Percentiles rank a stretch among this genome's conserved stretches.
Evolutionary conservation across 352 stramenopile species (phyloP).

Genomic region (Globisporangium canariense): DNA sequence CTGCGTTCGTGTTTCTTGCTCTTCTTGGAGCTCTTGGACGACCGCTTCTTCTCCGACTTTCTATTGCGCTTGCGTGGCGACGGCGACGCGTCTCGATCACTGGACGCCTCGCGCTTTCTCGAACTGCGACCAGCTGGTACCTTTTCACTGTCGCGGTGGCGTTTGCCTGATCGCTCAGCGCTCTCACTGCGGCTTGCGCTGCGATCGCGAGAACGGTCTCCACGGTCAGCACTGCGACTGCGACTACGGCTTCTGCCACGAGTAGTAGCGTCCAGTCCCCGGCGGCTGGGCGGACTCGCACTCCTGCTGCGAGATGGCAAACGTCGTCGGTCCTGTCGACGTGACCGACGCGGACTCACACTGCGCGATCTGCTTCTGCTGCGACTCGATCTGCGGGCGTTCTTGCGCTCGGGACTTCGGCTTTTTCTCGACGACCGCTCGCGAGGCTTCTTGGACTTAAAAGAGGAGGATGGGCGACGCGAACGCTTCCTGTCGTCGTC

Average conservation of each 20-base stretch:
- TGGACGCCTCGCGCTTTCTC: slow-evolving; percentile 1
- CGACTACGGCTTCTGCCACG: slow-evolving; percentile 26
- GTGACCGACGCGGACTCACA: slow-evolving; percentile 1
- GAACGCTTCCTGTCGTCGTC: slow-evolving; percentile 5
- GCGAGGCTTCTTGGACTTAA: slow-evolving; percentile 13
- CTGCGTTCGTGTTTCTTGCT: slow-evolving; percentile 48
- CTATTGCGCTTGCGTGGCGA: slow-evolving; percentile 29
- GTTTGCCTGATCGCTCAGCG: slow-evolving; percentile 4
- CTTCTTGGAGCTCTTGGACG: slow-evolving; percentile 30
- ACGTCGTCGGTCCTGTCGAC: background rate
- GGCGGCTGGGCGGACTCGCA: slow-evolving; percentile 4
- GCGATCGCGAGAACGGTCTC: slow-evolving; percentile 10
- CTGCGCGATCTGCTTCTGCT: slow-evolving; percentile 16
- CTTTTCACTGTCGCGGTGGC: background rate
- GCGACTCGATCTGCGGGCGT: background rate
- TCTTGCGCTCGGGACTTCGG: slow-evolving; percentile 8
- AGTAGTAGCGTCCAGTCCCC: background rate
- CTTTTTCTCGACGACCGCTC: slow-evolving; percentile 8
- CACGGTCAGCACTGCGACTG: slow-evolving; percentile 21
- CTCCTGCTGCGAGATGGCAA: slow-evolving; percentile 17
- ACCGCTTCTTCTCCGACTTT: slow-evolving; percentile 22
- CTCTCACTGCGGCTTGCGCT: slow-evolving; percentile 25
- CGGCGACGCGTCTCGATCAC: slow-evolving; percentile 8
- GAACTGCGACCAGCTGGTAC: background rate
- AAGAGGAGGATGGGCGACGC: slow-evolving; percentile 1